phyloP scores from a whole-genome alignment of 2,329 filamentous ascomycete genomes.

The Sphaerulina populicola region DNA sequence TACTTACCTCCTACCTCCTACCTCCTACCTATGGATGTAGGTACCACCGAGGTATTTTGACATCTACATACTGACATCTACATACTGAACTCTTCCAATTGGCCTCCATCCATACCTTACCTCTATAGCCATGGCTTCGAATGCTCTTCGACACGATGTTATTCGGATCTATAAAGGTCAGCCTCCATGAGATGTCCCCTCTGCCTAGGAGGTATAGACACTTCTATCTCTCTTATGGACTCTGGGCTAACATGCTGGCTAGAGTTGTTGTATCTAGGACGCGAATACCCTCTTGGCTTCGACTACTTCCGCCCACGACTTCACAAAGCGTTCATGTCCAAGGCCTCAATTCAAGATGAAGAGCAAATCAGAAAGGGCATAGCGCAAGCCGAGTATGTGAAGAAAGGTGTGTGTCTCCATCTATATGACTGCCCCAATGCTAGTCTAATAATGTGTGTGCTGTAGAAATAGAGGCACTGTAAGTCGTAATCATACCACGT shows the following conservation, averaged over 20 bases:
- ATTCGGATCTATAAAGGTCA: constrained; percentile 82
- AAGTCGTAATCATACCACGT: constrained; percentile 38
- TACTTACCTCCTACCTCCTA: no score
- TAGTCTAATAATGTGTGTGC: constrained; percentile 7
- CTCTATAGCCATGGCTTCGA: constrained; percentile 11
- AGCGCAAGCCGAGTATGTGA: constrained; percentile 73
- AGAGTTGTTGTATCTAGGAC: constrained; percentile 79
- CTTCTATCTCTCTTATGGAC: not conserved
- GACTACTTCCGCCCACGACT: constrained; percentile 71
- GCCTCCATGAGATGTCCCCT: not conserved
- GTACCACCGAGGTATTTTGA: no score
- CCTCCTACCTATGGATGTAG: no score
- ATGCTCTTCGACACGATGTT: constrained; percentile 62
- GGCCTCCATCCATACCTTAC: not conserved
- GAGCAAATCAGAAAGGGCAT: constrained; percentile 69
- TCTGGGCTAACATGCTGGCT: not conserved
- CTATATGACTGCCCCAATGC: not conserved
- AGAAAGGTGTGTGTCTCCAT: constrained; percentile 57
- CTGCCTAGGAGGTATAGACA: not conserved
- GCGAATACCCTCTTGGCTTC: constrained; percentile 79
- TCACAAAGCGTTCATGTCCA: constrained; percentile 75
- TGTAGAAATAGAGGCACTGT: constrained; percentile 85
- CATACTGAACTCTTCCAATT: not conserved
- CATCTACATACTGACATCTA: no score
- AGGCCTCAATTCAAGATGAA: constrained; percentile 61